Conservation (phyloP, 495 filamentous ascomycete genomes). For the Annulohypoxylon bovei region DNA sequence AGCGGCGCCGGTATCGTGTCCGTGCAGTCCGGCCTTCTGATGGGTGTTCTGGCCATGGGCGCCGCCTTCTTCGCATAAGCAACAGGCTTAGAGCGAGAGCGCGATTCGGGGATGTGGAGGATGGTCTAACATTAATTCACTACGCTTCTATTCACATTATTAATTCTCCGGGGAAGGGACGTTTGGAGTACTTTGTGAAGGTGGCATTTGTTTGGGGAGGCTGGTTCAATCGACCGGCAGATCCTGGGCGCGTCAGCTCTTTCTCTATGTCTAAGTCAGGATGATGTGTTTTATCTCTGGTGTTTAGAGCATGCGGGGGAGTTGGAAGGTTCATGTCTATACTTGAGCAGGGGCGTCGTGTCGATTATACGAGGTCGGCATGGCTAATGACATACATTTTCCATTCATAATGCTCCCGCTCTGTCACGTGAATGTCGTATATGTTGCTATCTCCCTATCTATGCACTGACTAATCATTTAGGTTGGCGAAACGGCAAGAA, state of each 20-base stretch:
- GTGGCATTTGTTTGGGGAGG: conserved; percentile 28
- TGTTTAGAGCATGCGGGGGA: conserved; percentile 41
- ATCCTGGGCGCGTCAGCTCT: conserved; percentile 33
- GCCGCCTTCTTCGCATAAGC: conserved; percentile 55
- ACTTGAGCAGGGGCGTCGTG: conserved; percentile 22
- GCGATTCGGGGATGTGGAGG: not conserved
- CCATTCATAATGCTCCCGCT: conserved; percentile 1
- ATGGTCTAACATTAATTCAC: not conserved
- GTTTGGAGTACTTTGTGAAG: conserved; percentile 36
- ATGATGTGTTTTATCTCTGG: conserved; percentile 18
- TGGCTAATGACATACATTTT: conserved; percentile 41
- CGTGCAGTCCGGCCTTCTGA: conserved; percentile 54
- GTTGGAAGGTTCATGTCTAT: conserved; percentile 40
- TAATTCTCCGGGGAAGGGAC: conserved; percentile 38
- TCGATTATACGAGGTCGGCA: conserved; percentile 16
- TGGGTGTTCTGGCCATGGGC: conserved; percentile 54
- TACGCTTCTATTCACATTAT: conserved; percentile 37
- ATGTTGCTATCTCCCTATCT: not conserved
- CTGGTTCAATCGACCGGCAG: conserved; percentile 31
- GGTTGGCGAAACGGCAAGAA: too few species aligned
- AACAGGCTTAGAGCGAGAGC: not conserved
- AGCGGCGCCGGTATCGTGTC: conserved; percentile 49
- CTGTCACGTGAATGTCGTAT: not conserved
- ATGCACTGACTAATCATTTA: too few species aligned
- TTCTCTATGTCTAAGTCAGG: conserved; percentile 34